A percentile compares a stretch with the other conserved stretches of the same genome.
These are phyloP conservation scores for Aphanomyces stellatus DNA, from an alignment of 352 stramenopile genomes.

Conservation along the genomic window DNA sequence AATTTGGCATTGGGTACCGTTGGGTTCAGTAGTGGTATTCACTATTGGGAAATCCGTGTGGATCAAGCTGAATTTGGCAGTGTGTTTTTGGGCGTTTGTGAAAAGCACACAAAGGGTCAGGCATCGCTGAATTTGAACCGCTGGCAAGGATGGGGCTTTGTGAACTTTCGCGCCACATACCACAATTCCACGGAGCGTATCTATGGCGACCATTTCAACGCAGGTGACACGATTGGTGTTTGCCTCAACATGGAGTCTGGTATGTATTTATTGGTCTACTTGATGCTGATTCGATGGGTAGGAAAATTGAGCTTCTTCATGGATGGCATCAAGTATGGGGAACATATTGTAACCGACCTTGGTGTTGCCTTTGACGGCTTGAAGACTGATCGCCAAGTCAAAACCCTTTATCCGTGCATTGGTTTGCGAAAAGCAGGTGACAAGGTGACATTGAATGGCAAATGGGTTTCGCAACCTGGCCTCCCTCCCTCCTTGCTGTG, in stretches of 20 bases:
- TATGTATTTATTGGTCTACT: not conserved
- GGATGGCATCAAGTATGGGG: slow-evolving; percentile 98
- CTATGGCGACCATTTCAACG: slow-evolving; percentile 85
- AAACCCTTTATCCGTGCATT: slow-evolving; percentile 94
- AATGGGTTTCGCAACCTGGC: slow-evolving; percentile 88
- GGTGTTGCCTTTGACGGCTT: slow-evolving; percentile 95
- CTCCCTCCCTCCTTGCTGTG: slow-evolving; percentile 62
- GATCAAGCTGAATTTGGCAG: slow-evolving; percentile 97
- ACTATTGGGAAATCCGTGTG: slow-evolving; percentile 98
- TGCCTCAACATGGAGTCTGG: slow-evolving; percentile 95
- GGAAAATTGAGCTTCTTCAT: slow-evolving; percentile 98
- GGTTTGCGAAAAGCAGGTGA: slow-evolving; percentile 93
- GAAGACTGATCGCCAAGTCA: slow-evolving; percentile 63
- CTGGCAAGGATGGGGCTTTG: slow-evolving; percentile 94
- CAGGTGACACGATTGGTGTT: slow-evolving; percentile 98
- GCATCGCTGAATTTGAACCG: slow-evolving; percentile 42
- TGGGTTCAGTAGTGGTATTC: slow-evolving; percentile 85
- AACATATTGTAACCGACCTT: slow-evolving; percentile 97
- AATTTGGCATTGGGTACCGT: slow-evolving; percentile 79
- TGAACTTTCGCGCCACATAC: slow-evolving; percentile 95
- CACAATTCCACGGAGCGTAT: slow-evolving; percentile 88
- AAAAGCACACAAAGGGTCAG: slow-evolving; percentile 37
- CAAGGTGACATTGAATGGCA: slow-evolving; percentile 92
- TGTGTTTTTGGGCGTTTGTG: slow-evolving; percentile 96
- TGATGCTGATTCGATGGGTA: slow-evolving; percentile 18